These are phyloP conservation scores for Lachancea fermentati DNA, from an alignment of 805 yeast genomes.

Conservation along the genomic window DNA sequence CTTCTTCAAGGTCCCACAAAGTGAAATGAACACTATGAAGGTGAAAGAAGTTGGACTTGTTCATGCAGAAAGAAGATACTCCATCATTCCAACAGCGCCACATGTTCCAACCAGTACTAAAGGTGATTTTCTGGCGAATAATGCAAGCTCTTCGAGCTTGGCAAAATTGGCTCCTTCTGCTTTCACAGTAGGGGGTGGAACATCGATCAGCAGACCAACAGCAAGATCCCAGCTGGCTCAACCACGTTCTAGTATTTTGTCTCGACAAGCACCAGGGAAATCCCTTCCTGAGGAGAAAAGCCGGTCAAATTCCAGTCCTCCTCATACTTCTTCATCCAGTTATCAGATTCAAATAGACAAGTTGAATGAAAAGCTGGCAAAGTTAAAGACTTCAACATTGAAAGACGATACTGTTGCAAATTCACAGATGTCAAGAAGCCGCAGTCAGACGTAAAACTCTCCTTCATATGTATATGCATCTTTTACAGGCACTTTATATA, in stretches of 20 bases:
- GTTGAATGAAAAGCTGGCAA: conserved; percentile 30
- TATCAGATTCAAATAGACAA: conserved; percentile 25
- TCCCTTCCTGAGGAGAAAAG: not conserved
- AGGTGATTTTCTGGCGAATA: conserved; percentile 8
- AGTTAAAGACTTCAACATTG: conserved; percentile 16
- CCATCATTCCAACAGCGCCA: conserved; percentile 76
- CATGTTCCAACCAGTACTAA: conserved; percentile 20
- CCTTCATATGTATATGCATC: not conserved
- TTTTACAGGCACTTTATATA: conserved; percentile 1
- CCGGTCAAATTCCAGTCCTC: conserved; percentile 5
- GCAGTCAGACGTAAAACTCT: conserved; percentile 12
- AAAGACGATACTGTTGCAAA: conserved; percentile 5
- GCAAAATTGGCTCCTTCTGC: conserved; percentile 9
- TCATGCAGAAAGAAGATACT: conserved; percentile 61
- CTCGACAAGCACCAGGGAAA: conserved; percentile 1
- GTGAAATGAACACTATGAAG: conserved; percentile 40
- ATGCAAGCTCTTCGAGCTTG: conserved; percentile 5
- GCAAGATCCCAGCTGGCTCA: conserved; percentile 6
- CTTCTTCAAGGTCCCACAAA: conserved; percentile 59
- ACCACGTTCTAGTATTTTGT: conserved; percentile 6
- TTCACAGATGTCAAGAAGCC: conserved; percentile 15
- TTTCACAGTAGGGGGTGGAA: conserved; percentile 7
- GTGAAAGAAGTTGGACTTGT: conserved; percentile 68
- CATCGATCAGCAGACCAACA: conserved; percentile 4
- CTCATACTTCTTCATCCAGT: conserved; percentile 8